A percentile compares a stretch with the other conserved stretches of the same genome.
Evolutionary conservation across 176 grass and related monocot species (phyloP).

Genomic region (Lolium multiflorum): DNA sequence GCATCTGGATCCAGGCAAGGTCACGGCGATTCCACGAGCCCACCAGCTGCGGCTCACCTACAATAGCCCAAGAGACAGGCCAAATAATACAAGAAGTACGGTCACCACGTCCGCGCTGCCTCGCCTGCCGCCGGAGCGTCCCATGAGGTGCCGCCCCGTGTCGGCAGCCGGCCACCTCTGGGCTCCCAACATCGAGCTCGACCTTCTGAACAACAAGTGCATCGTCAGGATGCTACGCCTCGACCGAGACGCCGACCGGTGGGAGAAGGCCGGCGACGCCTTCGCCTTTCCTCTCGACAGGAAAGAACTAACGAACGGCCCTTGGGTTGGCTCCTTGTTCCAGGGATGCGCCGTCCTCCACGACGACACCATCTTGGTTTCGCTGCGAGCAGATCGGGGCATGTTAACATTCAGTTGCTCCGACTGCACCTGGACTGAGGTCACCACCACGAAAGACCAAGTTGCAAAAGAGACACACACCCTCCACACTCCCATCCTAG

Average conservation of each 20-base stretch:
- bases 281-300: background rate
- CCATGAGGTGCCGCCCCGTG: background rate
- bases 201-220: background rate
- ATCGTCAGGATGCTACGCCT: background rate
- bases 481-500: background rate
- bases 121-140: background rate
- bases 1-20: background rate
- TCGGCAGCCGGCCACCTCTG: background rate
- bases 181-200: background rate
- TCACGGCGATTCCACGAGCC: background rate
- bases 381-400: background rate
- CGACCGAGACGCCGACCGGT: too few relatives aligned
- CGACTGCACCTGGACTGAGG: background rate
- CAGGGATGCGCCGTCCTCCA: conserved; percentile 7
- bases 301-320: too few relatives aligned
- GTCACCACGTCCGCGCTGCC: background rate
- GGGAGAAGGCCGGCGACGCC: background rate
- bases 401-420: background rate
- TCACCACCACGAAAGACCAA: background rate
- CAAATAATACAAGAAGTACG: too few relatives aligned
- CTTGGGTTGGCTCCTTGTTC: background rate
- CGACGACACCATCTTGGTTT: conserved; percentile 8
- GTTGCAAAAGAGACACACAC: too few relatives aligned
- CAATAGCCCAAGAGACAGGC: too few relatives aligned
- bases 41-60: background rate